These are phyloP conservation scores for Xylariaceae sp. DNA, from an alignment of 2,329 filamentous ascomycete species.

Conservation along the genomic window DNA sequence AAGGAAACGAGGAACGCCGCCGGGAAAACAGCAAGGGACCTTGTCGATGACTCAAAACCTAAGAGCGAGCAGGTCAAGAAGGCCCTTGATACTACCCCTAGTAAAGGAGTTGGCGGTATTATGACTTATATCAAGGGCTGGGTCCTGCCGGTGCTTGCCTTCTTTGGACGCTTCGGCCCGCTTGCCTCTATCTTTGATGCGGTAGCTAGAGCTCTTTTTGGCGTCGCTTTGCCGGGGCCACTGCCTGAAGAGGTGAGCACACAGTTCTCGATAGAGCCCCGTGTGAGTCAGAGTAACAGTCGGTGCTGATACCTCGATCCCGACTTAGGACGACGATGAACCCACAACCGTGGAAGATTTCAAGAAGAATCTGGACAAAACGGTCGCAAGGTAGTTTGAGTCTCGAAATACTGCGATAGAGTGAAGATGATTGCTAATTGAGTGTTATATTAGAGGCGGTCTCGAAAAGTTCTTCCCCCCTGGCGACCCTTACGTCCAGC, in stretches of 20 bases:
- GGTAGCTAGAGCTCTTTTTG: constrained; percentile 9
- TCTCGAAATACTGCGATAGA: neutral
- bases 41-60: constrained; percentile 11
- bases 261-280: neutral
- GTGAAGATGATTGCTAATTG: neutral
- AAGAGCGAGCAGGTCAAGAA: constrained; percentile 9
- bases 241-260: constrained; percentile 10
- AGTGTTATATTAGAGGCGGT: constrained; percentile 3
- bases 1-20: constrained; percentile 17
- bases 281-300: neutral
- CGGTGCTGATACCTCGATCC: neutral
- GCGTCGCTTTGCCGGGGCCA: neutral
- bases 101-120: constrained; percentile 17
- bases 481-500: constrained; percentile 15
- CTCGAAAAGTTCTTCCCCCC: constrained; percentile 17
- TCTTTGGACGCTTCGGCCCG: constrained; percentile 8
- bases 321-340: constrained; percentile 12
- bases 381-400: neutral
- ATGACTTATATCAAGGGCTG: constrained; percentile 17
- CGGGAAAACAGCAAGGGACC: constrained; percentile 12
- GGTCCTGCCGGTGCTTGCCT: constrained; percentile 17
- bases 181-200: constrained; percentile 18
- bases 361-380: constrained; percentile 14
- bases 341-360: constrained; percentile 9
- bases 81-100: constrained; percentile 11